Conservation (phyloP, 192 early-diverging fungal genomes). For the Coemansia sp. region DNA sequence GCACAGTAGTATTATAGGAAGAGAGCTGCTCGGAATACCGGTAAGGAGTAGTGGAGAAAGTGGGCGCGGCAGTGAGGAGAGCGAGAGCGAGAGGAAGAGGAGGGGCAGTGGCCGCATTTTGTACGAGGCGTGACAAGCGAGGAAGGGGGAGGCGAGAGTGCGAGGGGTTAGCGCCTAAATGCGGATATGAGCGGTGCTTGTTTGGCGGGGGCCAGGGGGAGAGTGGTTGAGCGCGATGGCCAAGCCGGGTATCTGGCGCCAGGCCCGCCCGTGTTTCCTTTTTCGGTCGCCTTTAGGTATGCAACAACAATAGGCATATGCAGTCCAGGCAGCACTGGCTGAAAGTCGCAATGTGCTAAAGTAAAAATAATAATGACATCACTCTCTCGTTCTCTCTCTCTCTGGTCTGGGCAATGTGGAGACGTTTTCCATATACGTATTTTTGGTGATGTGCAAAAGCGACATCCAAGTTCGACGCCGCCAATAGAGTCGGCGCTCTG, state of each 20-base stretch:
- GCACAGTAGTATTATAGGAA: neutral
- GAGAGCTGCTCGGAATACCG: neutral
- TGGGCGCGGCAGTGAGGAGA: neutral
- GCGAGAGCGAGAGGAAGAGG: neutral
- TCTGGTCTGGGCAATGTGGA: neutral
- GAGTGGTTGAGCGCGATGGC: neutral
- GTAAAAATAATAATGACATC: neutral
- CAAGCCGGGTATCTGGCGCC: neutral
- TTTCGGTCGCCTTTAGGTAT: neutral
- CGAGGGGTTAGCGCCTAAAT: neutral
- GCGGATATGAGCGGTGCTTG: neutral
- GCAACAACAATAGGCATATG: slow-evolving; percentile 1
- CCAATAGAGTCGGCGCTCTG: too few species aligned
- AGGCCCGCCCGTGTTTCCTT: too few species aligned
- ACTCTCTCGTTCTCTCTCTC: neutral
- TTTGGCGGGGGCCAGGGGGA: neutral
- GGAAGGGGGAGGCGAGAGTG: neutral
- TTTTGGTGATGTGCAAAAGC: neutral
- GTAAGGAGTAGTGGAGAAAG: neutral
- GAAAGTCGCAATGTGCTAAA: neutral
- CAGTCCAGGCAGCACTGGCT: neutral
- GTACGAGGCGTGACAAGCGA: neutral
- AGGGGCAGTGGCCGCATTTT: neutral
- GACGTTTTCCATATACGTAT: neutral
- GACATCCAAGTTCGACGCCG: neutral